These are phyloP conservation scores for Hortiboletus rubellus DNA, from an alignment of 1,284 basidiomycete genomes.

Conservation along the genomic window DNA sequence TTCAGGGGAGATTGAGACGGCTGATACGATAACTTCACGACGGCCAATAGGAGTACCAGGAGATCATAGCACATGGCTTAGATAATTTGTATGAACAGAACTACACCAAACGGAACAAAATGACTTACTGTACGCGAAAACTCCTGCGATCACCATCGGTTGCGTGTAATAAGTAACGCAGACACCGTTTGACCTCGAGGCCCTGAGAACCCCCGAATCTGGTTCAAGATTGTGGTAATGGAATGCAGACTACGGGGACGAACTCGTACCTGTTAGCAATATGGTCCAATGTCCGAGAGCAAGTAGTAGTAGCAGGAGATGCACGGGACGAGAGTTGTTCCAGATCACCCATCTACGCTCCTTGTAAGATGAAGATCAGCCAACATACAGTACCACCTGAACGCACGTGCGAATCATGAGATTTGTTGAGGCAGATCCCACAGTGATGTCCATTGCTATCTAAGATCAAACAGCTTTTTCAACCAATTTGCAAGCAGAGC, in stretches of 20 bases:
- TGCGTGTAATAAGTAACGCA: constrained; percentile 6
- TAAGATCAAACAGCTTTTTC: not conserved
- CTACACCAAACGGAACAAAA: not conserved
- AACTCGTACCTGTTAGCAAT: constrained; percentile 15
- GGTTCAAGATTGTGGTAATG: not conserved
- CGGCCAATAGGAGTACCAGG: constrained; percentile 18
- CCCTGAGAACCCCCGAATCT: constrained; percentile 9
- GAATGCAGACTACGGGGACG: not conserved
- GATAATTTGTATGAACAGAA: not conserved
- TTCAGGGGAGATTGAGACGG: constrained; percentile 14
- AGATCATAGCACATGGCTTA: constrained; percentile 24
- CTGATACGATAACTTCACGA: constrained; percentile 15
- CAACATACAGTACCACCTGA: not conserved
- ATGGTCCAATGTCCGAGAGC: constrained; percentile 23
- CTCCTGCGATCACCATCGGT: not conserved
- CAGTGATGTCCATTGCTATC: constrained; percentile 6
- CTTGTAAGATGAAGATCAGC: not conserved
- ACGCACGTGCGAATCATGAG: constrained; percentile 19
- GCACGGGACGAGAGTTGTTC: constrained; percentile 16
- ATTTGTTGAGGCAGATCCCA: constrained; percentile 23
- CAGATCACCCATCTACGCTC: constrained; percentile 29
- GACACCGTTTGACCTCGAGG: not conserved
- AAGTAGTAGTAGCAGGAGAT: constrained; percentile 14
- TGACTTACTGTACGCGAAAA: constrained; percentile 19
- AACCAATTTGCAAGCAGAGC: no score